Percentiles rank a stretch among this genome's conserved stretches.
Evolutionary conservation across 2,329 filamentous ascomycete genomes (phyloP).

Genomic region (Colletotrichum sojae): DNA sequence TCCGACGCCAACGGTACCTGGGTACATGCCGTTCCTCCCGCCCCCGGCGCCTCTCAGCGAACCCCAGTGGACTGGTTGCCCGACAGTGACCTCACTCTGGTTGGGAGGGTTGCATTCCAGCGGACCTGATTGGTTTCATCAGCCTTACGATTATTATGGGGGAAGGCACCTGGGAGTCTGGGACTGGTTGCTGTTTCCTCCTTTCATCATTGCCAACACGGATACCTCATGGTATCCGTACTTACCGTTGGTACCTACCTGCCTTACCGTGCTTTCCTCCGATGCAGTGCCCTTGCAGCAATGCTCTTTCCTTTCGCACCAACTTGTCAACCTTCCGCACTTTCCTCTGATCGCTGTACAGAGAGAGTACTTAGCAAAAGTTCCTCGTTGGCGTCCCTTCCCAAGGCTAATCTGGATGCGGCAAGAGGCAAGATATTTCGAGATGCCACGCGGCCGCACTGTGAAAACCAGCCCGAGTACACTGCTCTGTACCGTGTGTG

Average conservation of each 20-base stretch:
- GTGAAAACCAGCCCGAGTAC: background rate
- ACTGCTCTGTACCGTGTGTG: background rate
- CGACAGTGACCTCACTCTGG: background rate
- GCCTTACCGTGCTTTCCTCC: slow-evolving; percentile 2
- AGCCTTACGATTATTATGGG: slow-evolving; percentile 25
- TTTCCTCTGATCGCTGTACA: background rate
- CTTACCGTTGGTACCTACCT: no score
- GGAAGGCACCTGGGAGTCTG: background rate
- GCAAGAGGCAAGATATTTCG: background rate
- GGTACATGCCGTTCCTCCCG: background rate
- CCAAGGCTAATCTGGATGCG: background rate
- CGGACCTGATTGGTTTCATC: slow-evolving; percentile 18
- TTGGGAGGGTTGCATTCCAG: slow-evolving; percentile 25
- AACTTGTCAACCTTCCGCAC: background rate
- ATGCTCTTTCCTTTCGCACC: background rate
- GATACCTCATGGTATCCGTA: no score
- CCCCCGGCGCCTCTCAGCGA: background rate
- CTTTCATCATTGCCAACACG: background rate
- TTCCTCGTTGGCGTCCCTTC: no score
- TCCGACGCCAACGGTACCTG: no score
- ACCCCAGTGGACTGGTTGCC: background rate
- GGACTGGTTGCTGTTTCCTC: no score
- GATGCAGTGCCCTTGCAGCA: background rate
- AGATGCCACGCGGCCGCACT: background rate
- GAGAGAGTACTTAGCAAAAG: no score